These are phyloP conservation scores for Russula foetens DNA, from an alignment of 768 basidiomycete genomes.

Conservation along the genomic window DNA sequence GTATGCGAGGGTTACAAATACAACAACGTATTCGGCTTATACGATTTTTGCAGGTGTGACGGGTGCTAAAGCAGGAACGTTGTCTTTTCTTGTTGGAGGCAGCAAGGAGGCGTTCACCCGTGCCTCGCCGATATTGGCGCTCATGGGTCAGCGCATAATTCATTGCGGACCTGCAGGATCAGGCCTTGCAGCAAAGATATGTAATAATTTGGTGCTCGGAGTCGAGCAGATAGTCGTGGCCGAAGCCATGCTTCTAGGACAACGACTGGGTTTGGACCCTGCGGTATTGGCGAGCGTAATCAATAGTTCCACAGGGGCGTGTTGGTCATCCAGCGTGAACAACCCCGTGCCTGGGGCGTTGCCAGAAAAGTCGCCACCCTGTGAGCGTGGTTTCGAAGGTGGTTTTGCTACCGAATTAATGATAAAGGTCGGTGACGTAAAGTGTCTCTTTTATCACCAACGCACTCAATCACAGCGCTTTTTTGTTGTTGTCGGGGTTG, in stretches of 20 bases:
- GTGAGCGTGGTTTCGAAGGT: conserved; percentile 75
- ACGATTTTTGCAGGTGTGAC: conserved; percentile 49
- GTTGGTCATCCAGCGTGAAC: conserved; percentile 81
- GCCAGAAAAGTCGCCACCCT: conserved; percentile 66
- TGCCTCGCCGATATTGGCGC: conserved; percentile 50
- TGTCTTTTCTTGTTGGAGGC: conserved; percentile 91
- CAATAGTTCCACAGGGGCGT: conserved; percentile 76
- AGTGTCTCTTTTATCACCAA: not conserved
- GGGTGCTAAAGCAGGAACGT: conserved; percentile 79
- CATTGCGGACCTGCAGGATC: conserved; percentile 78
- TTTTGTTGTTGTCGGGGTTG: conserved; percentile 2
- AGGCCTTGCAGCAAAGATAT: conserved; percentile 83
- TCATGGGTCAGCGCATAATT: conserved; percentile 78
- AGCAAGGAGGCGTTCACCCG: conserved; percentile 45
- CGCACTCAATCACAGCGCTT: conserved; percentile 4
- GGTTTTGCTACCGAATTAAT: conserved; percentile 80
- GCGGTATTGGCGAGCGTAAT: conserved; percentile 72
- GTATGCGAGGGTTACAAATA: conserved; percentile 29
- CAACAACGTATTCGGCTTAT: not conserved
- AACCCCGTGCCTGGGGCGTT: conserved; percentile 78
- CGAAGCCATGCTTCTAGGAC: conserved; percentile 88
- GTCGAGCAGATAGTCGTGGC: conserved; percentile 69
- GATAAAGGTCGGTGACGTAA: conserved; percentile 52
- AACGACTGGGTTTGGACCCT: conserved; percentile 72
- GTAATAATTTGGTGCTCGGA: conserved; percentile 61